Conservation (phyloP, 495 filamentous ascomycete genomes). For the Lophiostoma macrostomum region DNA sequence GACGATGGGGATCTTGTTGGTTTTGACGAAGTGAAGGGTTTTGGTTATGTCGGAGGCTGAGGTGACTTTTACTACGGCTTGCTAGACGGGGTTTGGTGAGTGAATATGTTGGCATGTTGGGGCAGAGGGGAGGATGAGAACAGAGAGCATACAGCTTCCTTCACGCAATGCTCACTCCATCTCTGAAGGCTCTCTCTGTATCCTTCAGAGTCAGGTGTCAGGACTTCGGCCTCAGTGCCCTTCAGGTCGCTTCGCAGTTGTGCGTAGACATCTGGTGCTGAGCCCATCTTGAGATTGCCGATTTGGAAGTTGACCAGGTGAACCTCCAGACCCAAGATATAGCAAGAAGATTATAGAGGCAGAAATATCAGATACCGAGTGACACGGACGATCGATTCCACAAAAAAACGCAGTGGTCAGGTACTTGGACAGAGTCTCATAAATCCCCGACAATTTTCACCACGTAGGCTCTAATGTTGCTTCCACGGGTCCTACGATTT, state of each 20-base stretch:
- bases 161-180: constrained; percentile 34
- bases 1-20: constrained; percentile 48
- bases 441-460: too few relatives aligned
- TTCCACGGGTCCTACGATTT: too few relatives aligned
- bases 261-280: constrained; percentile 10
- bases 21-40: constrained; percentile 46
- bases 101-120: too few relatives aligned
- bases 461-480: too few relatives aligned
- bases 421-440: too few relatives aligned
- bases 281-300: constrained; percentile 3
- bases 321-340: too few relatives aligned
- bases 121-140: too few relatives aligned
- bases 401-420: too few relatives aligned
- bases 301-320: too few relatives aligned
- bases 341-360: too few relatives aligned
- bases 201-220: constrained; percentile 15
- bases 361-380: too few relatives aligned
- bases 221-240: constrained; percentile 6
- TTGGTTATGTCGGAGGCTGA: constrained; percentile 42
- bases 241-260: constrained; percentile 3
- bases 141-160: constrained; percentile 36
- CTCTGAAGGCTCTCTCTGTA: constrained; percentile 36
- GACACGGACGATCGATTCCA: too few relatives aligned
- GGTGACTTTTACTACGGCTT: constrained; percentile 44
- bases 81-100: constrained; percentile 34